Base-by-base conservation (phyloP, 495 filamentous ascomycete genomes). In the Penicillium dipodomyicola region DNA sequence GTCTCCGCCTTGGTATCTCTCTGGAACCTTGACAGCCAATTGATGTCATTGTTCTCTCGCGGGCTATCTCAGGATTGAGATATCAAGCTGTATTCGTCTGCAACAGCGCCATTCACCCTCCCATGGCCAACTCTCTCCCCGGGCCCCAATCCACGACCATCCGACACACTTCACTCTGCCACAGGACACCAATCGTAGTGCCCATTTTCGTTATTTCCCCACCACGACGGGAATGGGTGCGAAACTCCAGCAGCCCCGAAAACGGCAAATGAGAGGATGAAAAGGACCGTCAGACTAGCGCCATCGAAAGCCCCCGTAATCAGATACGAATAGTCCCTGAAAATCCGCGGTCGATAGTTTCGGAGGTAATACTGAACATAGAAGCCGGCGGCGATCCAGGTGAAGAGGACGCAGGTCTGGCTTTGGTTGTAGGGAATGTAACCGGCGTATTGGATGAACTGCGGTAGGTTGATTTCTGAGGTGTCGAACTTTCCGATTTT, bases 251-350 rank as follows among this genome's bases (percentile, higher is more conserved):
- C 64, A 9, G 67, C 83, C 0, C 83, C 83, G 30, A 82, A 78
- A 0, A 86, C 80, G 1, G 83, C 81, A 64, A 86, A 86, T 0
- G 79, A 79, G 4, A 85, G 69, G 30, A 85, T 76, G 55, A 85
- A 86, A 0, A 84, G 67, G 0, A 81, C 66, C 6, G 73, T 67
- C 44, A 77, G 71, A 43, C 69, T 75, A 5, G 74, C 83, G 35
- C 82, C 83, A 59, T 86, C 83, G 27, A 84, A 67, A 5, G 81
- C 83, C 3, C 73, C 82, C 0, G 76, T 74, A 6, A 85, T 61
- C 0, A 85, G 68, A 53, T 84, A 86, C 27, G 77, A 81, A 53
- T 82, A 85, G 57, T 85, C 75, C 60, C 78, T 77, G 69, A 83
- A 86, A 30, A 80, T 70, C 1, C 68, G 53, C 4, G 83, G 81